These are phyloP conservation scores for Aspergillus sp. DNA, from an alignment of 2,329 filamentous ascomycete species.

Conservation along the genomic window DNA sequence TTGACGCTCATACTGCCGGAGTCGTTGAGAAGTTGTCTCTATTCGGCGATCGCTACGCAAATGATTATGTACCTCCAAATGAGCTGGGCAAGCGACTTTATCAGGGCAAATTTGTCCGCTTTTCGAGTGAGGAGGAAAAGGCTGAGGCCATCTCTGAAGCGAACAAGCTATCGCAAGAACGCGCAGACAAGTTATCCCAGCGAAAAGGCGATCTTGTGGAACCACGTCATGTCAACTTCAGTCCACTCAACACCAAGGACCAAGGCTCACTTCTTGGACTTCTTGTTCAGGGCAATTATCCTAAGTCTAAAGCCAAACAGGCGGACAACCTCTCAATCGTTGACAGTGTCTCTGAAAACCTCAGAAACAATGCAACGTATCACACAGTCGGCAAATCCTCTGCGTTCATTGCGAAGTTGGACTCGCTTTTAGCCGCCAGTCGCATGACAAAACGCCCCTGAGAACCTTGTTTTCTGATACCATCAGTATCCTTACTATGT, in stretches of 20 bases:
- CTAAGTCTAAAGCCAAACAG: constrained; percentile 18
- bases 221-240: constrained; percentile 34
- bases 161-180: constrained; percentile 36
- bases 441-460: constrained; percentile 31
- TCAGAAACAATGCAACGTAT: constrained; percentile 47
- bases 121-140: constrained; percentile 42
- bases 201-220: constrained; percentile 42
- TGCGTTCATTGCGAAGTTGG: constrained; percentile 42
- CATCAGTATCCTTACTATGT: constrained; percentile 17
- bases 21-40: constrained; percentile 39
- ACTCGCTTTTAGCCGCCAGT: constrained; percentile 36
- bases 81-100: constrained; percentile 42
- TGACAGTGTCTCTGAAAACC: constrained; percentile 36
- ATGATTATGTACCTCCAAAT: constrained; percentile 38
- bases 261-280: constrained; percentile 34
- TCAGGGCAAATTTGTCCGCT: constrained; percentile 41
- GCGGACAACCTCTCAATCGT: constrained; percentile 30
- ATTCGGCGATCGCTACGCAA: constrained; percentile 37
- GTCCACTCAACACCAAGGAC: constrained; percentile 27
- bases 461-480: constrained; percentile 4
- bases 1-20: constrained; percentile 29
- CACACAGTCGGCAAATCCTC: constrained; percentile 37
- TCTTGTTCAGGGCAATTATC: constrained; percentile 39
- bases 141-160: constrained; percentile 37
- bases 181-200: constrained; percentile 38